These are phyloP conservation scores for Naganishia onofrii DNA, from an alignment of 768 basidiomycete genomes.

Conservation along the genomic window DNA sequence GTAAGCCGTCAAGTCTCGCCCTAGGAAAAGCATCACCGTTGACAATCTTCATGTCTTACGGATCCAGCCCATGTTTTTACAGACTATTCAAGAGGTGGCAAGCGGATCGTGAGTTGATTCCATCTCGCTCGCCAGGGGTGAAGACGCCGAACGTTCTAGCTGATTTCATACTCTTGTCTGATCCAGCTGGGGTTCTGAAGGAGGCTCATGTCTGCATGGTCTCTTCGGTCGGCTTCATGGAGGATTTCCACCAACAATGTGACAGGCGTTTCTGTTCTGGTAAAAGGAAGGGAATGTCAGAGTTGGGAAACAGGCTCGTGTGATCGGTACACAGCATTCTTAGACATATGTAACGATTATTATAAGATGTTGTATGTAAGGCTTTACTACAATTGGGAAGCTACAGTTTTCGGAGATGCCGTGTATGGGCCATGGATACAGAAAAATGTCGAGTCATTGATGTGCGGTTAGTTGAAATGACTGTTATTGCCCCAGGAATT, in stretches of 20 bases:
- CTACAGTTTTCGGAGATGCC: neutral
- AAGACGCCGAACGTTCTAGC: neutral
- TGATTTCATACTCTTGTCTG: too few relatives aligned
- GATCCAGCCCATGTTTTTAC: too few relatives aligned
- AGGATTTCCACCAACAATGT: neutral
- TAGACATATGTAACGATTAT: neutral
- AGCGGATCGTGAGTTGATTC: constrained; percentile 33
- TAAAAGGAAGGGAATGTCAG: too few relatives aligned
- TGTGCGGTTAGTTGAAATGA: constrained; percentile 13
- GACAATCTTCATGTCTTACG: too few relatives aligned
- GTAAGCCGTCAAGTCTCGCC: too few relatives aligned
- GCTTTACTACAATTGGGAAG: neutral
- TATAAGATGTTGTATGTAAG: too few relatives aligned
- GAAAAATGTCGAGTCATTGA: too few relatives aligned
- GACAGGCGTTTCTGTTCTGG: neutral
- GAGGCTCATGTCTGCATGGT: constrained; percentile 7
- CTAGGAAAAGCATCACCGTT: too few relatives aligned
- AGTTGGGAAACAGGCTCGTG: too few relatives aligned
- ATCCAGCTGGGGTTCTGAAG: constrained; percentile 9
- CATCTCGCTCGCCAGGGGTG: neutral
- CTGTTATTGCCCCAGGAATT: constrained; percentile 23
- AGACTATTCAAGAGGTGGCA: constrained; percentile 44
- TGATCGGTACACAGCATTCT: too few relatives aligned
- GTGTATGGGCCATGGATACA: neutral
- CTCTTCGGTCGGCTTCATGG: constrained; percentile 12